These are phyloP conservation scores for Orychophragmus violaceus DNA, from an alignment of 345 rosid genomes.

Conservation along the genomic window DNA sequence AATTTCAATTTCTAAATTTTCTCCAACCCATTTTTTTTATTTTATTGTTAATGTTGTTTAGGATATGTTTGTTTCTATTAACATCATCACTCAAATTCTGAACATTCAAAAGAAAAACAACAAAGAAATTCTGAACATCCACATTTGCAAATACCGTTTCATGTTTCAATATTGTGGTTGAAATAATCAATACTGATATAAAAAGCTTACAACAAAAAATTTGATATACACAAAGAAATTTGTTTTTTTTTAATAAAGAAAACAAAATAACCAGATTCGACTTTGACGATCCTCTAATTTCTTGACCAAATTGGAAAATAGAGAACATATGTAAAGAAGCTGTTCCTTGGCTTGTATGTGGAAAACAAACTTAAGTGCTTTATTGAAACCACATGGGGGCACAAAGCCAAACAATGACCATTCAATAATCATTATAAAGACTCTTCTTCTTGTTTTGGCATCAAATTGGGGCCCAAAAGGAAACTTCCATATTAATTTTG, in stretches of 20 bases:
- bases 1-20: not conserved
- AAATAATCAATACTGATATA: not conserved
- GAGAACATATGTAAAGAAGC: slow-evolving; percentile 7
- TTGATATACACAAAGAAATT: not conserved
- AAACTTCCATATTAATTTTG: slow-evolving; percentile 16
- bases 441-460: slow-evolving; percentile 26
- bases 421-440: slow-evolving; percentile 14
- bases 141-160: not conserved
- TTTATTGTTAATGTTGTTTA: not conserved
- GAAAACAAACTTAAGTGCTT: slow-evolving; percentile 19
- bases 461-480: slow-evolving; percentile 22
- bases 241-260: not conserved
- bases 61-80: not conserved
- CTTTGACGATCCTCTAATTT: not conserved
- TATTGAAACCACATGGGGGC: slow-evolving; percentile 22
- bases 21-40: not conserved
- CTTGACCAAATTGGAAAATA: not conserved
- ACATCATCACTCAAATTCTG: not conserved
- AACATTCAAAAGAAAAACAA: not conserved
- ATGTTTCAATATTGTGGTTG: not conserved
- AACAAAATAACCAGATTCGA: not conserved
- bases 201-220: not conserved
- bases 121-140: not conserved
- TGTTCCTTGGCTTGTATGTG: not conserved
- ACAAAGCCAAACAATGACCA: slow-evolving; percentile 26